phyloP scores from a whole-genome alignment of 352 stramenopile species.

The Phytopythium mirpurense region DNA sequence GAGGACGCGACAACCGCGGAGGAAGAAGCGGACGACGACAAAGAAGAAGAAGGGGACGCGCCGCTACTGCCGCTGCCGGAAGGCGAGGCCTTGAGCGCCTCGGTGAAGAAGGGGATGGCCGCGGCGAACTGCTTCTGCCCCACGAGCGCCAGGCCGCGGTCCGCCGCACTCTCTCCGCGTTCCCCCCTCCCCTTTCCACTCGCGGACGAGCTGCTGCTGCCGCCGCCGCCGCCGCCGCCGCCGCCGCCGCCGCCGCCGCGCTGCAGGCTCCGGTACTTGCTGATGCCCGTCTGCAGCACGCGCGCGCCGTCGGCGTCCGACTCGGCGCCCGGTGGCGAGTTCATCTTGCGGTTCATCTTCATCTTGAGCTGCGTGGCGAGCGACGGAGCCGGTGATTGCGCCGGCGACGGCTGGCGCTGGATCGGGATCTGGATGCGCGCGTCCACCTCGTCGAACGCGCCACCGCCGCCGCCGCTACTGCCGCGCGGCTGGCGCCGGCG shows the following conservation, averaged over 20 bases:
- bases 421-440: slow-evolving; percentile 71
- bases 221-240: slow-evolving; percentile 9
- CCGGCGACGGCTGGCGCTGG: slow-evolving; percentile 1
- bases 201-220: slow-evolving; percentile 6
- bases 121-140: slow-evolving; percentile 53
- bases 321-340: slow-evolving; percentile 8
- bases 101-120: slow-evolving; percentile 50
- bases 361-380: slow-evolving; percentile 36
- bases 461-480: slow-evolving; percentile 1
- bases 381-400: too few relatives aligned
- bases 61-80: neutral
- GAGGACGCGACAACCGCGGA: neutral
- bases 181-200: neutral
- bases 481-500: neutral
- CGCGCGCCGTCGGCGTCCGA: slow-evolving; percentile 16
- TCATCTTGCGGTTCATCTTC: slow-evolving; percentile 37
- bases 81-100: slow-evolving; percentile 28
- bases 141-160: slow-evolving; percentile 39
- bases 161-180: slow-evolving; percentile 12
- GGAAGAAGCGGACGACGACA: neutral
- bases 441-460: slow-evolving; percentile 49
- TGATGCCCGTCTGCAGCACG: slow-evolving; percentile 51
- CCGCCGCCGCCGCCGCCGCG: slow-evolving; percentile 19
- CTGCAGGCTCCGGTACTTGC: slow-evolving; percentile 63
- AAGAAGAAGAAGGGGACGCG: neutral